Evolutionary conservation across 805 yeast species (phyloP), one percentile per base, ranked within the genome.

Genomic region (Cyberlindnera japonica): DNA sequence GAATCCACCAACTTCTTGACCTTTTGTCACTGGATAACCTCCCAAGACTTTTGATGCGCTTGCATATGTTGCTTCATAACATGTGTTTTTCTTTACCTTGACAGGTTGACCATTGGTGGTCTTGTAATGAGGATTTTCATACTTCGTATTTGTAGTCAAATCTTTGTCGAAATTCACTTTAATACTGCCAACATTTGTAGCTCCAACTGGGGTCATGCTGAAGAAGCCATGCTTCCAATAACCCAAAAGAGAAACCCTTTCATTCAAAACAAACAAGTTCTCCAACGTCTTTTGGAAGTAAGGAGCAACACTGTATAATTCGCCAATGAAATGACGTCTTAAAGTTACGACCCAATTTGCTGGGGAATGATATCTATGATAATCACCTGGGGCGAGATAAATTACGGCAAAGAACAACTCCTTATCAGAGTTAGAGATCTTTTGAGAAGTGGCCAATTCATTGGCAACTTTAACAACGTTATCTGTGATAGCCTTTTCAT

Each of bases 161-260:
- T 86, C 90, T 64, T 83, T 82, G 64, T 93, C 99, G 56, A 93
- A 93, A 58, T 90, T 88, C 50, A 93, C 74, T 44, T 83, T 81
- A 50, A 93, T 93, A 54, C 95, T 83, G 6, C 99, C 99, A 22
- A 93, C 99, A 64, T 93, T 93, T 3, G 99, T 93, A 18, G 99
- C 99, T 12, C 99, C 99, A 11, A 93, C 99, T 0, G 99, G 97
- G 1, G 96, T 91, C 99, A 93, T 93, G 49, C 95, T 83, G 67
- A 93, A 93, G 55, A 93, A 93, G 0, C 99, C 99, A 60, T 93
- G 75, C 59, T 84, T 86, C 99, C 99, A 93, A 55, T 87, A 81
- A 2, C 99, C 99, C 41, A 93, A 72, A 36, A 93, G 66, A 0
- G 99, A 95, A 3, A 93, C 99, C 53, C 99, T 75, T 65, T 93